phyloP scores from a whole-genome alignment of 164 flowering plant species.

The Vitis vinifera region ASM3070453v1 NC_081822.1:300001-300500 shows the following conservation, averaged over 20 bases:
- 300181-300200: not conserved
- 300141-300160: not conserved
- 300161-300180: not conserved
- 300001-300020: constrained; percentile 80
- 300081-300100: constrained; percentile 86
- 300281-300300: too few relatives aligned
- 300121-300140: not conserved
- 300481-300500: not conserved
- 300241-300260: too few relatives aligned
- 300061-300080: constrained; percentile 81
- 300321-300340: too few relatives aligned
- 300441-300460: not conserved
- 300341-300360: too few relatives aligned
- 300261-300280: too few relatives aligned
- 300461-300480: not conserved
- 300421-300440: not conserved
- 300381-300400: not conserved
- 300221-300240: too few relatives aligned
- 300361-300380: too few relatives aligned
- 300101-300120: constrained; percentile 1
- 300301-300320: too few relatives aligned
- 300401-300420: not conserved
- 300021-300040: constrained; percentile 81
- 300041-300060: constrained; percentile 69
- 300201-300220: too few relatives aligned